phyloP scores from a whole-genome alignment of 352 stramenopile genomes.

The Pythium diclinum region DNA sequence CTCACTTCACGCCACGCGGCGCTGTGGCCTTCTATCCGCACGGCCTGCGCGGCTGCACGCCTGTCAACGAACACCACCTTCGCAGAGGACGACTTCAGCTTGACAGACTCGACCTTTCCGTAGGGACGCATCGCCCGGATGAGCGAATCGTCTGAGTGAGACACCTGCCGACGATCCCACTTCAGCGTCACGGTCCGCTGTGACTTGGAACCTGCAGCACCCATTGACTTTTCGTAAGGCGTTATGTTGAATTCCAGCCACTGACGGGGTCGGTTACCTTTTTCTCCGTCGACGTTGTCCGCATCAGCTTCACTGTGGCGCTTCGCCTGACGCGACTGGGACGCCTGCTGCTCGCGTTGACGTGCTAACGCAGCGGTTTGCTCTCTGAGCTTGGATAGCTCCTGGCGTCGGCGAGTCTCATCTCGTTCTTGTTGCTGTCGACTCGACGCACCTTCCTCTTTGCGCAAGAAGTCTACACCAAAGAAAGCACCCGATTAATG shows the following conservation, averaged over 20 bases:
- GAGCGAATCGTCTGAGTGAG: slow-evolving; percentile 77
- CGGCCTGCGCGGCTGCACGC: slow-evolving; percentile 45
- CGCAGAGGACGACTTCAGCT: slow-evolving; percentile 64
- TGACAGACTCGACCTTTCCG: slow-evolving; percentile 65
- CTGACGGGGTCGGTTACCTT: slow-evolving; percentile 1
- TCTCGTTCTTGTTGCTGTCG: slow-evolving; percentile 32
- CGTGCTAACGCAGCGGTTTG: slow-evolving; percentile 33
- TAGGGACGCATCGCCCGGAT: slow-evolving; percentile 51
- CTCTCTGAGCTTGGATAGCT: slow-evolving; percentile 57
- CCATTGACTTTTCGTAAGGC: background rate
- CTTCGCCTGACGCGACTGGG: slow-evolving; percentile 40
- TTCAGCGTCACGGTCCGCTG: slow-evolving; percentile 77
- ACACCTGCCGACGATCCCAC: slow-evolving; percentile 64
- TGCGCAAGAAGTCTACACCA: slow-evolving; percentile 53
- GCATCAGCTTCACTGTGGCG: slow-evolving; percentile 32
- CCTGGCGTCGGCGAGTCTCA: slow-evolving; percentile 29
- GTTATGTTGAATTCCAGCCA: background rate
- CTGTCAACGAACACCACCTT: slow-evolving; percentile 59
- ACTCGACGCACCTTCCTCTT: slow-evolving; percentile 47
- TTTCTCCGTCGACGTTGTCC: slow-evolving; percentile 18
- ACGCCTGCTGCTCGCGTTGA: slow-evolving; percentile 56
- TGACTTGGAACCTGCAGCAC: slow-evolving; percentile 37
- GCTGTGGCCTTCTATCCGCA: slow-evolving; percentile 73
- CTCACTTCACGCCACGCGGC: slow-evolving; percentile 63
- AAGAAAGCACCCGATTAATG: slow-evolving; percentile 3